Conservation (phyloP, 2,329 filamentous ascomycete species). For the Colletotrichum spinosum region DNA sequence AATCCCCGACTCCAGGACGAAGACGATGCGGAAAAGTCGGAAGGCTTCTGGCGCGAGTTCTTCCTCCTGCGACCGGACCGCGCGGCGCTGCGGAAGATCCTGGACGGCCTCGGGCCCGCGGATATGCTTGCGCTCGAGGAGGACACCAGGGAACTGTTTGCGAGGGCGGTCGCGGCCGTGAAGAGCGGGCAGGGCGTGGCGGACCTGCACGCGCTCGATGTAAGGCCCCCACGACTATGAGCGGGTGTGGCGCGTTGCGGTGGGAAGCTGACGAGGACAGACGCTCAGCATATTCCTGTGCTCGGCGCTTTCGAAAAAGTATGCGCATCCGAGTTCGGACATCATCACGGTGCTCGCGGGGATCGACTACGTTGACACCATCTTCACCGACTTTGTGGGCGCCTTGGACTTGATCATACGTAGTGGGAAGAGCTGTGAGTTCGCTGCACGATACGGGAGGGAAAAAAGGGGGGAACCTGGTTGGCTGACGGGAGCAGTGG, state of each 20-base stretch:
- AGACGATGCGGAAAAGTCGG: constrained; percentile 76
- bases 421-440: constrained; percentile 76
- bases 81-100: constrained; percentile 72
- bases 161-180: constrained; percentile 76
- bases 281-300: constrained; percentile 91
- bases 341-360: constrained; percentile 92
- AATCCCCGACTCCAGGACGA: constrained; percentile 62
- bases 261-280: constrained; percentile 58
- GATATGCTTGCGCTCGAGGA: constrained; percentile 82
- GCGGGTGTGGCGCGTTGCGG: not conserved
- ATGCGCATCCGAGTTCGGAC: constrained; percentile 94
- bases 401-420: constrained; percentile 86
- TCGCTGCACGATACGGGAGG: not conserved
- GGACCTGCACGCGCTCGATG: constrained; percentile 87
- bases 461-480: not conserved
- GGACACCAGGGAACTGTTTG: constrained; percentile 83
- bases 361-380: constrained; percentile 85
- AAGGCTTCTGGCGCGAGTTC: constrained; percentile 97
- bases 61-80: constrained; percentile 89
- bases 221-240: constrained; percentile 56
- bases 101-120: constrained; percentile 78
- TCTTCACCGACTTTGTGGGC: constrained; percentile 90
- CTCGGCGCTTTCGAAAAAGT: constrained; percentile 86
- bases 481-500: constrained; percentile 63
- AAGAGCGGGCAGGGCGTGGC: constrained; percentile 70